phyloP scores from a whole-genome alignment of 306 rosid genomes.

The Quercus engelmannii region DNA sequence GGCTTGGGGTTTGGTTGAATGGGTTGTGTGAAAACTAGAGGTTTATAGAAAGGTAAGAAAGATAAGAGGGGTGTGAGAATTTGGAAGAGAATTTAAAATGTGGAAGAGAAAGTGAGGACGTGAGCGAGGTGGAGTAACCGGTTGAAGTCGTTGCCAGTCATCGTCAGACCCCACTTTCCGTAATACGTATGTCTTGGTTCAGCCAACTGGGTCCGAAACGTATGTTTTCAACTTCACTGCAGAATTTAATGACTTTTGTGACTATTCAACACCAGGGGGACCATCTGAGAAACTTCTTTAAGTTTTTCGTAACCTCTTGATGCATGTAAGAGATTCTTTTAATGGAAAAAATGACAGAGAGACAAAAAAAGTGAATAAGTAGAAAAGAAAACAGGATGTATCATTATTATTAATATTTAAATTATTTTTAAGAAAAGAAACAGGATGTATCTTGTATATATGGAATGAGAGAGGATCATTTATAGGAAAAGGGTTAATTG shows the following conservation, averaged over 20 bases:
- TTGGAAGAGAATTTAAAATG: not conserved
- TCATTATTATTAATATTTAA: no score
- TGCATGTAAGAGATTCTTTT: not conserved
- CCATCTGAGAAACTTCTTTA: not conserved
- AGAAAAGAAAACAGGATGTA: not conserved
- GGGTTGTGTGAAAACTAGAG: not conserved
- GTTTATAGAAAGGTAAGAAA: not conserved
- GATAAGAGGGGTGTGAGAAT: not conserved
- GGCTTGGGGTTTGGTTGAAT: no score
- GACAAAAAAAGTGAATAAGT: not conserved
- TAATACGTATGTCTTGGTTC: not conserved
- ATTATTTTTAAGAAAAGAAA: no score
- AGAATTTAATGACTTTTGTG: not conserved
- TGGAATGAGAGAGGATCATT: no score
- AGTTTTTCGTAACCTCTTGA: not conserved
- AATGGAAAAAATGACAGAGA: not conserved
- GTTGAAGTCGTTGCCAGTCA: constrained; percentile 5
- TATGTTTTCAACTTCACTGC: not conserved
- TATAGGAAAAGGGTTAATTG: no score
- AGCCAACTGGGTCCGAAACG: not conserved
- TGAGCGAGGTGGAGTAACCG: not conserved
- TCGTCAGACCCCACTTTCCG: not conserved
- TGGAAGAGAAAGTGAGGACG: not conserved
- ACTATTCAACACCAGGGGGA: not conserved
- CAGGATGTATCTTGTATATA: no score